Conservation (phyloP, 257 asterid species). For the Leonotis leonurus region DNA sequence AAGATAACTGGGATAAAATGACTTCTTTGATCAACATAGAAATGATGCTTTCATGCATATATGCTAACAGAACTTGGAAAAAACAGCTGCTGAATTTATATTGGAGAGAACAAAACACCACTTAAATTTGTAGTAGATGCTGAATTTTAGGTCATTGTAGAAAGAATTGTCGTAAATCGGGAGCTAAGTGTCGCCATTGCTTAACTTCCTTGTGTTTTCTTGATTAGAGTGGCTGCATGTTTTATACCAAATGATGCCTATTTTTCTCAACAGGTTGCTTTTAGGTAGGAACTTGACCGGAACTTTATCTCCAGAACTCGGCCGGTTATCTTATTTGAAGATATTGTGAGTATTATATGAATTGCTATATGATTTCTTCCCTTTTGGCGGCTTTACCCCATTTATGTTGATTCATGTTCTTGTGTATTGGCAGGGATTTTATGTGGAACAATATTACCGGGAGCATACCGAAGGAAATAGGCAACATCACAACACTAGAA, state of each 20-base stretch:
- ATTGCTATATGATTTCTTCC: background rate
- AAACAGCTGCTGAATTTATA: background rate
- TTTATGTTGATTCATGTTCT: conserved; percentile 10
- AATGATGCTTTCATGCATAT: background rate
- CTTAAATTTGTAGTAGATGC: background rate
- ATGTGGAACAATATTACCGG: conserved; percentile 93
- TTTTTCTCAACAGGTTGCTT: conserved; percentile 43
- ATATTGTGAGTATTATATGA: conserved; percentile 58
- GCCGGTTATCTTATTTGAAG: conserved; percentile 57
- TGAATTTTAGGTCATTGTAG: background rate
- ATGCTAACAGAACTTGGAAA: background rate
- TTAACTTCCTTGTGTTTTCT: background rate
- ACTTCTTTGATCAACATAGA: background rate
- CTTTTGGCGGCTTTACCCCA: conserved; percentile 4
- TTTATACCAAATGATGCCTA: conserved; percentile 7
- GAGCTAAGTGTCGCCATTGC: background rate
- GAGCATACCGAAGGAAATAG: conserved; percentile 87
- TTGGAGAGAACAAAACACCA: background rate
- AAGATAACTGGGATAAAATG: background rate
- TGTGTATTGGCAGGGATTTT: conserved; percentile 53
- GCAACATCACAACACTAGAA: conserved; percentile 55
- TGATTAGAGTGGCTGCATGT: background rate
- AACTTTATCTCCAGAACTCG: conserved; percentile 74
- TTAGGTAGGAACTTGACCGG: conserved; percentile 57
- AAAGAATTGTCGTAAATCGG: background rate